A percentile compares a stretch with the other conserved stretches of the same genome.
phyloP scores from a whole-genome alignment of 2,329 filamentous ascomycete genomes.

The Pseudogymnoascus sp. region DNA sequence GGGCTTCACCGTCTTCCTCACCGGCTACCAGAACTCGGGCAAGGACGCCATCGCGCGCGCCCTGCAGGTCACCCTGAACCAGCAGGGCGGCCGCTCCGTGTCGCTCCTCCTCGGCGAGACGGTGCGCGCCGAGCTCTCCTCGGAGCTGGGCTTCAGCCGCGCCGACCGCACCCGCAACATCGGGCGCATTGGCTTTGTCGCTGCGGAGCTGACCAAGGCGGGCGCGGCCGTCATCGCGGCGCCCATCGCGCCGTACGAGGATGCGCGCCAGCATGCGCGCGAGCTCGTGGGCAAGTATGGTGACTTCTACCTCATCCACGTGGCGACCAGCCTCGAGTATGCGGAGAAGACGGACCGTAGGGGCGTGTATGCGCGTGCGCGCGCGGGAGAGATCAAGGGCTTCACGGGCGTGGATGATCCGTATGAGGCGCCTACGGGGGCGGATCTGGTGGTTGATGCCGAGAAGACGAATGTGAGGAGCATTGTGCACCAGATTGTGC shows the following conservation, averaged over 20 bases:
- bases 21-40: conserved; percentile 91
- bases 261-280: conserved; percentile 65
- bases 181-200: conserved; percentile 90
- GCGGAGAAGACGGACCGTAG: conserved; percentile 92
- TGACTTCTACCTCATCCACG: conserved; percentile 90
- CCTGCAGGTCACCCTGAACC: conserved; percentile 93
- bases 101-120: conserved; percentile 93
- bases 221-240: conserved; percentile 93
- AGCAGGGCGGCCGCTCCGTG: conserved; percentile 91
- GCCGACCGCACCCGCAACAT: conserved; percentile 94
- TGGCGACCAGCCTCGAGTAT: conserved; percentile 84
- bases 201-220: conserved; percentile 84
- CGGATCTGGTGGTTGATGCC: conserved; percentile 75
- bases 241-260: conserved; percentile 88
- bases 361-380: conserved; percentile 78
- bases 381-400: conserved; percentile 86
- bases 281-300: conserved; percentile 83
- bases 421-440: conserved; percentile 76
- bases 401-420: conserved; percentile 98
- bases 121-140: conserved; percentile 83
- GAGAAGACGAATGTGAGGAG: conserved; percentile 83
- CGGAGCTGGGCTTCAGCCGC: conserved; percentile 89
- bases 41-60: conserved; percentile 96
- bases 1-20: conserved; percentile 97
- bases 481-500: conserved; percentile 92